Evolutionary conservation across 257 asterid genomes (phyloP).

Genomic region (Solanum dulcamara): DNA sequence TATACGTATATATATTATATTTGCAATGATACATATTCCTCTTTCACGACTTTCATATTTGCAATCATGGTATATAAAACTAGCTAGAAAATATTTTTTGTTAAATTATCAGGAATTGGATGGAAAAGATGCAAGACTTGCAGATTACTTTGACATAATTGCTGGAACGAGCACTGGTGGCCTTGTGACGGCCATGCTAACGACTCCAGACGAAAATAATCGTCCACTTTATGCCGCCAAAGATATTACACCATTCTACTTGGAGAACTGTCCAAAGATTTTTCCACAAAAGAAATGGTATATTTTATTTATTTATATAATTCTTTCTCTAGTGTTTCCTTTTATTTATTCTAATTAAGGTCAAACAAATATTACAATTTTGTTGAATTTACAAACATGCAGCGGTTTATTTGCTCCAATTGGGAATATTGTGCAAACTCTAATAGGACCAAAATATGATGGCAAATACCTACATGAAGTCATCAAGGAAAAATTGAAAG

Average conservation of each 20-base stretch:
- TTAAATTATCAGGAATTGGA: conserved; percentile 36
- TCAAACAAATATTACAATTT: neutral
- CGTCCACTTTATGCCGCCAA: conserved; percentile 55
- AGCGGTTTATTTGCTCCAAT: conserved; percentile 19
- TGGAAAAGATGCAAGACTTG: conserved; percentile 46
- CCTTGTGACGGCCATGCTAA: conserved; percentile 42
- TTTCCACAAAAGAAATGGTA: conserved; percentile 19
- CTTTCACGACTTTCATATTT: too few species aligned
- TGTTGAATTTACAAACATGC: neutral
- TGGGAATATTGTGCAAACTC: neutral
- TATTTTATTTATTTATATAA: neutral
- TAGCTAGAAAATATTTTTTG: too few species aligned
- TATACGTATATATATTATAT: neutral
- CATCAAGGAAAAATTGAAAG: conserved; percentile 18
- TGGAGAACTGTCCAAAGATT: conserved; percentile 25
- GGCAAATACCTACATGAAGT: conserved; percentile 33
- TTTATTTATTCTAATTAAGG: neutral
- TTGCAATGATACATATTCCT: too few species aligned
- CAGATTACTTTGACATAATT: conserved; percentile 53
- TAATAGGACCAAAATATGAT: conserved; percentile 28
- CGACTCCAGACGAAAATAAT: conserved; percentile 36
- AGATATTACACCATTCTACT: conserved; percentile 38
- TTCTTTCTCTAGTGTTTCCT: too few species aligned
- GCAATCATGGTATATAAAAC: too few species aligned
- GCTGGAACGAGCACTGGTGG: conserved; percentile 74